Percentiles rank a stretch among this genome's conserved stretches.
These are phyloP conservation scores for Lavandula angustifolia DNA, from an alignment of 257 asterid genomes.

Conservation along the genomic window DNA sequence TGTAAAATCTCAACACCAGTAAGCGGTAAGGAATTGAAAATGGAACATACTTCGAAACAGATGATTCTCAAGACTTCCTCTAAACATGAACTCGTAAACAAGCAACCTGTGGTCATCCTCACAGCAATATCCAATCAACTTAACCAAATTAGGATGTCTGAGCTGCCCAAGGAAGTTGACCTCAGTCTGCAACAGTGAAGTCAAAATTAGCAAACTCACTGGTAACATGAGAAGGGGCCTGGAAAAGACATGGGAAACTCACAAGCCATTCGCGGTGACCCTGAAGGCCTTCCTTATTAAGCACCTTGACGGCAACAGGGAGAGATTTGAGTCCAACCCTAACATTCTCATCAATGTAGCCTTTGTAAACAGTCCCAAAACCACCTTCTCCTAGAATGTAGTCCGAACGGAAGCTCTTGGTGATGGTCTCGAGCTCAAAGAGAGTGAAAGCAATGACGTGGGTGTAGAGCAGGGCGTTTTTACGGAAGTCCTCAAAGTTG, in stretches of 20 bases:
- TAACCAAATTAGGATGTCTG: constrained; percentile 92
- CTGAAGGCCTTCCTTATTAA: constrained; percentile 97
- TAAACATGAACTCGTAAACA: constrained; percentile 95
- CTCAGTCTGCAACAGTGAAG: constrained; percentile 66
- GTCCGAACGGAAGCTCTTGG: constrained; percentile 97
- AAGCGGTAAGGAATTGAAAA: constrained; percentile 39
- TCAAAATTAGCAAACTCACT: constrained; percentile 16
- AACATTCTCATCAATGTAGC: constrained; percentile 96
- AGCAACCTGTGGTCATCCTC: constrained; percentile 98
- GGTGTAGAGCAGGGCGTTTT: constrained; percentile 69
- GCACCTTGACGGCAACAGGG: constrained; percentile 97
- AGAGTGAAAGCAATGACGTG: constrained; percentile 89
- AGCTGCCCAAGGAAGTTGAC: constrained; percentile 98
- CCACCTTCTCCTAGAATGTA: constrained; percentile 99
- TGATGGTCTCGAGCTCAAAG: constrained; percentile 94
- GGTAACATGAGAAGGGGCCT: not conserved
- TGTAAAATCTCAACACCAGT: constrained; percentile 4
- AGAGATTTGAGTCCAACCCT: constrained; percentile 94
- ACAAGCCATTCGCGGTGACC: constrained; percentile 99
- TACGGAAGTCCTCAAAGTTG: constrained; percentile 73
- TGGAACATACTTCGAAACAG: constrained; percentile 87
- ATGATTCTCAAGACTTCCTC: constrained; percentile 98
- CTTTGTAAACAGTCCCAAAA: constrained; percentile 96
- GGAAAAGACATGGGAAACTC: constrained; percentile 35
- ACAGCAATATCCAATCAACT: constrained; percentile 97